These are phyloP conservation scores for Fusarium bulbicola DNA, from an alignment of 2,329 filamentous ascomycete species.

Conservation along the genomic window DNA sequence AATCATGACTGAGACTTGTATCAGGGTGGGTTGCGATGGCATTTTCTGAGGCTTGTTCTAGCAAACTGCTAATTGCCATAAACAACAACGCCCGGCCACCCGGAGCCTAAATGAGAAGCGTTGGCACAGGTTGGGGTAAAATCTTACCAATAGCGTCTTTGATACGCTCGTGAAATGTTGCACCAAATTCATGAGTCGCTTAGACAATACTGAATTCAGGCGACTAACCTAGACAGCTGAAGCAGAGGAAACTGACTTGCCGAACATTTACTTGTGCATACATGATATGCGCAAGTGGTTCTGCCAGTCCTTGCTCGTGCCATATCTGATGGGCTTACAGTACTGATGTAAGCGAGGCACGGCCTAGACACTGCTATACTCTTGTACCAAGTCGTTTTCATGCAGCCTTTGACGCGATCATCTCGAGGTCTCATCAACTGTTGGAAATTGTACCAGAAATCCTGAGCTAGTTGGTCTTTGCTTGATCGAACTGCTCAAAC, in stretches of 20 bases:
- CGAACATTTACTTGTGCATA: background rate
- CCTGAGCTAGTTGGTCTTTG: background rate
- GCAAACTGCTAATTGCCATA: constrained; percentile 8
- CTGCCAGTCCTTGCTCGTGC: background rate
- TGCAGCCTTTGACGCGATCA: background rate
- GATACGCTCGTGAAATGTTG: background rate
- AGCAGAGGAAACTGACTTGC: constrained; percentile 6
- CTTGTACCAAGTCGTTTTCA: constrained; percentile 28
- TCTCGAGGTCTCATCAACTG: background rate
- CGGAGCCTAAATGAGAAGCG: constrained; percentile 11
- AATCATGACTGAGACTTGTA: constrained; percentile 8
- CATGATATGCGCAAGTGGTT: background rate
- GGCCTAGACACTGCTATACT: constrained; percentile 26
- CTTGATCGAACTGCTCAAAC: background rate
- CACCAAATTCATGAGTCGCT: constrained; percentile 12
- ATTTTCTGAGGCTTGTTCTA: constrained; percentile 2
- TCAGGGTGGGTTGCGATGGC: constrained; percentile 9
- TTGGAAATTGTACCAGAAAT: background rate
- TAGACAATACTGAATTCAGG: constrained; percentile 25
- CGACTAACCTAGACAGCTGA: constrained; percentile 11
- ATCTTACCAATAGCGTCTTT: constrained; percentile 14
- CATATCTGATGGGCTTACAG: constrained; percentile 29
- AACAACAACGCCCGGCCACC: constrained; percentile 18
- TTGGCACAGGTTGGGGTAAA: constrained; percentile 18
- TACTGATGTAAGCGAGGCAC: constrained; percentile 25